These are phyloP conservation scores for Boletellus deceptivus DNA, from an alignment of 1,284 basidiomycete species.

Conservation along the genomic window DNA sequence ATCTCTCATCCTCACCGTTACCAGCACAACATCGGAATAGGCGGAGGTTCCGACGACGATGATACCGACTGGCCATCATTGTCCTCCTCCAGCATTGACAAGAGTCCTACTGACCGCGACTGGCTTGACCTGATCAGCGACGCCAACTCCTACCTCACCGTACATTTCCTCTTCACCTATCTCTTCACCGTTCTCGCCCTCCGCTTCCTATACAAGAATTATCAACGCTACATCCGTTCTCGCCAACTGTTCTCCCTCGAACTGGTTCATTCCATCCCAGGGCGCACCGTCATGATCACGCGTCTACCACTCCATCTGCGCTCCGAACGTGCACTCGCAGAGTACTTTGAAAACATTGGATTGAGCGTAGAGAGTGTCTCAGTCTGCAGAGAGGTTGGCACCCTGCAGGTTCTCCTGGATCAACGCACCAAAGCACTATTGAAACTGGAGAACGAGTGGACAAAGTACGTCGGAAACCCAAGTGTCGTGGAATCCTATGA, in stretches of 20 bases:
- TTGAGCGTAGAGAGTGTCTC: constrained; percentile 85
- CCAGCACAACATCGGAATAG: constrained; percentile 72
- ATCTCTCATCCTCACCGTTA: constrained; percentile 24
- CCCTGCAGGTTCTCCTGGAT: constrained; percentile 72
- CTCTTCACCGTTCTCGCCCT: constrained; percentile 87
- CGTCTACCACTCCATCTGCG: constrained; percentile 81
- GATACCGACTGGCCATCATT: constrained; percentile 47
- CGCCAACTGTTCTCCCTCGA: constrained; percentile 93
- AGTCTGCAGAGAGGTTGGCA: constrained; percentile 81
- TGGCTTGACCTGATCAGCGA: constrained; percentile 86
- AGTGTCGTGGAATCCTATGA: constrained; percentile 74
- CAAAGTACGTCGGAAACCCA: constrained; percentile 89
- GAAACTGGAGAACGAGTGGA: constrained; percentile 83
- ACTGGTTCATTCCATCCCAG: constrained; percentile 90
- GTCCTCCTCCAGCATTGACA: constrained; percentile 19
- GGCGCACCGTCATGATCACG: constrained; percentile 89
- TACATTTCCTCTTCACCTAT: constrained; percentile 93
- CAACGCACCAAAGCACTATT: constrained; percentile 76
- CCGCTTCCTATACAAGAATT: constrained; percentile 86
- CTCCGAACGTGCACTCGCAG: constrained; percentile 81
- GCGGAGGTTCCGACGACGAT: constrained; percentile 56
- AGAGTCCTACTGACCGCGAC: constrained; percentile 45
- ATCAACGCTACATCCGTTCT: constrained; percentile 85
- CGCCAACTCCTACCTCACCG: constrained; percentile 79
- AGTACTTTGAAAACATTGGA: constrained; percentile 89